Conservation (phyloP, 1,284 basidiomycete genomes). For the Sanghuangporus sanghuang region DNA sequence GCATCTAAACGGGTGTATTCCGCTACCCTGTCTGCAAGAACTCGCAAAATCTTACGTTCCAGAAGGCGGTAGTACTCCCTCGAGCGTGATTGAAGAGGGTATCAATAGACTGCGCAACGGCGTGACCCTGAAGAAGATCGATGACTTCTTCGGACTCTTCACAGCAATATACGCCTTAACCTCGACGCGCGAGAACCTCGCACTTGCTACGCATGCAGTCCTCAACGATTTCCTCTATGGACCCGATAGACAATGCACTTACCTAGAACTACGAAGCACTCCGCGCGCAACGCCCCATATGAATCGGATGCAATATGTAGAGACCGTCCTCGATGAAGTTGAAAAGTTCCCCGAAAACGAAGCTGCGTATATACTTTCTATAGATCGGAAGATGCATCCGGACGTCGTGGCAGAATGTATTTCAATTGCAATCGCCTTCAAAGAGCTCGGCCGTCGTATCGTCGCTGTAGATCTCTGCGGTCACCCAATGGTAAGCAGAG, state of each 20-base stretch:
- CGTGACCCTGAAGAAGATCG: constrained; percentile 46
- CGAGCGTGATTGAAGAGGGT: constrained; percentile 32
- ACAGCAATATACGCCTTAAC: constrained; percentile 75
- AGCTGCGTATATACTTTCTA: constrained; percentile 63
- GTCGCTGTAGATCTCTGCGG: constrained; percentile 82
- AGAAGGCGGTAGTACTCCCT: constrained; percentile 8
- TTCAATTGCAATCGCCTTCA: constrained; percentile 50
- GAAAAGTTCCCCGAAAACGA: constrained; percentile 45
- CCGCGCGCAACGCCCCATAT: constrained; percentile 53
- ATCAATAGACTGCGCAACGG: constrained; percentile 49
- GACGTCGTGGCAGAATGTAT: constrained; percentile 50
- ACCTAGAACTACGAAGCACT: constrained; percentile 72
- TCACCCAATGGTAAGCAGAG: constrained; percentile 45
- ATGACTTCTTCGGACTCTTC: constrained; percentile 72
- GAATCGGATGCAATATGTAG: constrained; percentile 54
- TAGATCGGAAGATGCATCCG: constrained; percentile 62
- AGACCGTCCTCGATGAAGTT: constrained; percentile 61
- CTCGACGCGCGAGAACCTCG: constrained; percentile 47
- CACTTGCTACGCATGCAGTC: constrained; percentile 54
- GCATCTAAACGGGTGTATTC: constrained; percentile 79
- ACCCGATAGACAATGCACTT: constrained; percentile 48
- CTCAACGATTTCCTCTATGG: constrained; percentile 54
- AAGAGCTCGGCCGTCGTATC: constrained; percentile 50
- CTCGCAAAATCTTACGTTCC: constrained; percentile 48
- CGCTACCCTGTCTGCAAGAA: constrained; percentile 55